These are phyloP conservation scores for Ophiocordyceps camponoti-rufipedis DNA, from an alignment of 2,329 filamentous ascomycete genomes.

Conservation along the genomic window DNA sequence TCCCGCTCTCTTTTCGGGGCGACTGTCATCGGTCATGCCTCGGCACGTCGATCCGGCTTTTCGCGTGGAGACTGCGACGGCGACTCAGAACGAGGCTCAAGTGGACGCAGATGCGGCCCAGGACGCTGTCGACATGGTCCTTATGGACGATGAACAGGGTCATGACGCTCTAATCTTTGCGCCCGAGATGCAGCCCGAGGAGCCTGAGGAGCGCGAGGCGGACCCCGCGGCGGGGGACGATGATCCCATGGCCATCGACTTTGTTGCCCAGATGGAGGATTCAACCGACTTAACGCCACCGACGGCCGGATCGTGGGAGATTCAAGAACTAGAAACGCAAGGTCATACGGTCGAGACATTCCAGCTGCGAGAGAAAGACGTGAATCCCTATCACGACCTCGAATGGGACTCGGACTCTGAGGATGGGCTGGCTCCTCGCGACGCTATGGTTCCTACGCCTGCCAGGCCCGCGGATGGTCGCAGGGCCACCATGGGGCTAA, in stretches of 20 bases:
- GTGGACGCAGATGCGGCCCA: neutral
- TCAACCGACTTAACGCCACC: conserved; percentile 1
- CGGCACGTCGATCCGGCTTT: conserved; percentile 21
- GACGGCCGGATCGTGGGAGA: neutral
- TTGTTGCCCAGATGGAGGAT: conserved; percentile 4
- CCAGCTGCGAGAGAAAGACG: conserved; percentile 27
- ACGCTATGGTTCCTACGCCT: conserved; percentile 22
- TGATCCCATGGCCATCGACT: conserved; percentile 8
- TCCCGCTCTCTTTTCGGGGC: conserved; percentile 20
- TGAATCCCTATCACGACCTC: conserved; percentile 21
- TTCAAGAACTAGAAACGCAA: conserved; percentile 1
- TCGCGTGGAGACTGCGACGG: conserved; percentile 13
- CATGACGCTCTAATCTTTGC: neutral
- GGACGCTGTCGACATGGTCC: neutral
- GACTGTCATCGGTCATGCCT: conserved; percentile 25
- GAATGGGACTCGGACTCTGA: conserved; percentile 37
- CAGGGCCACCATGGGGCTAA: conserved; percentile 32
- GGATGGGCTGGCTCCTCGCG: conserved; percentile 22
- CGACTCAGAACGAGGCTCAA: conserved; percentile 9
- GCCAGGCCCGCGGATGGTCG: conserved; percentile 8
- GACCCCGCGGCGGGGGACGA: too few species aligned
- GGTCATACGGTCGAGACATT: conserved; percentile 7
- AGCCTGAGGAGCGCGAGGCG: too few species aligned
- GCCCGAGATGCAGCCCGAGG: neutral
- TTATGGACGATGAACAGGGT: neutral